These are phyloP conservation scores for Isoetes taiwanensis DNA, from an alignment of 75 land plant species.

Conservation along the genomic window DNA sequence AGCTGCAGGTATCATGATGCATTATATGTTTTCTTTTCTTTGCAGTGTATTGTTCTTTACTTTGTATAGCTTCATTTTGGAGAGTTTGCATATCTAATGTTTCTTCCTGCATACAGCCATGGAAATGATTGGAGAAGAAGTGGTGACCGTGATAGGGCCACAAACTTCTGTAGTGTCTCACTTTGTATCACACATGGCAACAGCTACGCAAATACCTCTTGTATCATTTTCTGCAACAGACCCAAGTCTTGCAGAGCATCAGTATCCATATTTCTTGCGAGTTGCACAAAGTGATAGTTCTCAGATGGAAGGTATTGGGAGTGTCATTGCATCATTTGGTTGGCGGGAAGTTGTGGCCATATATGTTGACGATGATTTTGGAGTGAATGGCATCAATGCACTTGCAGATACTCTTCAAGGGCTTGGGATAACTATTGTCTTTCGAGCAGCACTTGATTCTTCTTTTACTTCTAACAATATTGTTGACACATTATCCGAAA, in stretches of 20 bases:
- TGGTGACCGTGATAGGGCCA: conserved; percentile 16
- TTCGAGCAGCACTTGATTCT: no score
- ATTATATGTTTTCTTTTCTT: no score
- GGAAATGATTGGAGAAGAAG: conserved; percentile 7
- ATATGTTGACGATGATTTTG: conserved; percentile 70
- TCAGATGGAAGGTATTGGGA: conserved; percentile 21
- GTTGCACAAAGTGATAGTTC: conserved; percentile 13
- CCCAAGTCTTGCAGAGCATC: conserved; percentile 14
- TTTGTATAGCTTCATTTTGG: no score
- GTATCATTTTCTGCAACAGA: conserved; percentile 20
- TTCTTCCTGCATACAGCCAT: conserved; percentile 14
- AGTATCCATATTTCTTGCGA: conserved; percentile 23
- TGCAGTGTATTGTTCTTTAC: no score
- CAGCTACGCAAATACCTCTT: conserved; percentile 18
- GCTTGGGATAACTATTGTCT: conserved; percentile 38
- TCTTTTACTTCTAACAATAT: conserved; percentile 17
- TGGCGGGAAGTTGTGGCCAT: conserved; percentile 72
- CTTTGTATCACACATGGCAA: conserved; percentile 12
- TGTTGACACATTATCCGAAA: conserved; percentile 29
- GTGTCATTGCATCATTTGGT: conserved; percentile 18
- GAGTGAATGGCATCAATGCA: conserved; percentile 54
- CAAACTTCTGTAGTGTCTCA: conserved; percentile 15
- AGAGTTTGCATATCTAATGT: no score
- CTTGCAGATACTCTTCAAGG: conserved; percentile 46
- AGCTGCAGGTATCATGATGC: conserved; percentile 5